phyloP scores from a whole-genome alignment of 2,329 filamentous ascomycete genomes.

The Seiridium cupressi region DNA sequence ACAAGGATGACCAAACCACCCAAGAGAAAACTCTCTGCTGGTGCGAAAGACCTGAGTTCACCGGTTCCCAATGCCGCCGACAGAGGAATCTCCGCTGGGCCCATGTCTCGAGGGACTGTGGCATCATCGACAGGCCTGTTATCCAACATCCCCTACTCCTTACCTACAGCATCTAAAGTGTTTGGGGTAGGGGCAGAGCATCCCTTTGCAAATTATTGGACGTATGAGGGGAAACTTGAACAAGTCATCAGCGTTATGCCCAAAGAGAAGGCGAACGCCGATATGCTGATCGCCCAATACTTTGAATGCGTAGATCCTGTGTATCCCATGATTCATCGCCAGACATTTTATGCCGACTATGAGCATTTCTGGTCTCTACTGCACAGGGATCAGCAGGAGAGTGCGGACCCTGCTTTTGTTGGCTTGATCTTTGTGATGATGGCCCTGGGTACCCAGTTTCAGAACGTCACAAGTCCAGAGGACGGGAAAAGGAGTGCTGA shows the following conservation, averaged over 20 bases:
- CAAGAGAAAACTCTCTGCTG: conserved; percentile 47
- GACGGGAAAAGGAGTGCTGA: conserved; percentile 75
- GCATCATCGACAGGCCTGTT: conserved; percentile 61
- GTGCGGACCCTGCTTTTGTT: conserved; percentile 66
- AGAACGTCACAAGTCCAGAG: conserved; percentile 53
- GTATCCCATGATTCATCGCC: conserved; percentile 76
- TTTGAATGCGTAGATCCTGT: conserved; percentile 75
- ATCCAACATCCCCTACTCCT: conserved; percentile 71
- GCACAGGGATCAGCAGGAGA: conserved; percentile 52
- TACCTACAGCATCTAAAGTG: conserved; percentile 70
- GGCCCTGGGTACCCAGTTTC: conserved; percentile 76
- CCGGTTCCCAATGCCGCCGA: conserved; percentile 56
- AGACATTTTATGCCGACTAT: conserved; percentile 75
- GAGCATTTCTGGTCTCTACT: conserved; percentile 71
- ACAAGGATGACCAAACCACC: conserved; percentile 89
- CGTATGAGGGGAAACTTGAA: conserved; percentile 69
- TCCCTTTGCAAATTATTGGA: conserved; percentile 84
- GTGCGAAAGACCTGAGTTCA: conserved; percentile 30
- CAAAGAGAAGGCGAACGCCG: conserved; percentile 67
- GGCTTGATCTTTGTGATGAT: conserved; percentile 76
- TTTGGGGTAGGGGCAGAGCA: conserved; percentile 80
- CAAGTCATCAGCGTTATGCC: conserved; percentile 76
- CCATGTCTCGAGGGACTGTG: conserved; percentile 49
- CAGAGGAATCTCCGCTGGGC: conserved; percentile 44
- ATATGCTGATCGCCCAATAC: conserved; percentile 64